A percentile compares a stretch with the other conserved stretches of the same genome.
These are phyloP conservation scores for Lasiosphaeria ovina DNA, from an alignment of 495 filamentous ascomycete genomes.

Conservation along the genomic window DNA sequence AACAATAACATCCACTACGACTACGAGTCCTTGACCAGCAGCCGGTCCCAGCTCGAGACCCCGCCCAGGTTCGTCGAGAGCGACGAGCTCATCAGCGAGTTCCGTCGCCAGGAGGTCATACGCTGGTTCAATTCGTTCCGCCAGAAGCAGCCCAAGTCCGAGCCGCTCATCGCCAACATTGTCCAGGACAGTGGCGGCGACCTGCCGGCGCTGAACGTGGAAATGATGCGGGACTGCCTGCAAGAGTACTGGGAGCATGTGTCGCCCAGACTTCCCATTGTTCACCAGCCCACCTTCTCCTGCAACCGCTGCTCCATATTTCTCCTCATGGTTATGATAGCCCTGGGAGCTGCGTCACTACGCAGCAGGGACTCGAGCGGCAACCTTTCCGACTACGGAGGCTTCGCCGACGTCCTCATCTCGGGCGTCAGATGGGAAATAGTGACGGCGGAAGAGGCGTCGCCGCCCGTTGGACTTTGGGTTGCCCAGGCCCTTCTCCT, in stretches of 20 bases:
- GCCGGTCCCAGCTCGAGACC: constrained; percentile 71
- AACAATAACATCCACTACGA: constrained; percentile 54
- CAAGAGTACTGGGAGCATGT: constrained; percentile 92
- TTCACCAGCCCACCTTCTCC: constrained; percentile 90
- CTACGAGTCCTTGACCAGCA: constrained; percentile 55
- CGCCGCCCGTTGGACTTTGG: constrained; percentile 90
- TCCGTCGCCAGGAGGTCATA: constrained; percentile 75
- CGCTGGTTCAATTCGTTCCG: constrained; percentile 77
- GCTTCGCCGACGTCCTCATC: constrained; percentile 79
- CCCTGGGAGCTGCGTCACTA: constrained; percentile 85
- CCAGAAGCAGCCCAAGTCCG: constrained; percentile 67
- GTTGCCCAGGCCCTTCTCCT: constrained; percentile 87
- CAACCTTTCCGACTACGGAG: constrained; percentile 66
- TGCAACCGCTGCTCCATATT: constrained; percentile 76
- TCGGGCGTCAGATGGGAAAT: constrained; percentile 84
- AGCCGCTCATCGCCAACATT: constrained; percentile 67
- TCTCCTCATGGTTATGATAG: constrained; percentile 82
- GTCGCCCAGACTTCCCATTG: constrained; percentile 86
- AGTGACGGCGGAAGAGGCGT: constrained; percentile 80
- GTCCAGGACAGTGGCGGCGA: constrained; percentile 67
- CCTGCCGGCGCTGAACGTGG: constrained; percentile 70
- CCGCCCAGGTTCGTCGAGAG: constrained; percentile 66
- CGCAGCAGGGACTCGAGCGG: constrained; percentile 70
- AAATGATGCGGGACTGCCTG: constrained; percentile 91
- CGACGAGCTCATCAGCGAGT: constrained; percentile 77